Conservation (phyloP, 2,329 filamentous ascomycete species). For the Ceratocystis harringtonii region DNA sequence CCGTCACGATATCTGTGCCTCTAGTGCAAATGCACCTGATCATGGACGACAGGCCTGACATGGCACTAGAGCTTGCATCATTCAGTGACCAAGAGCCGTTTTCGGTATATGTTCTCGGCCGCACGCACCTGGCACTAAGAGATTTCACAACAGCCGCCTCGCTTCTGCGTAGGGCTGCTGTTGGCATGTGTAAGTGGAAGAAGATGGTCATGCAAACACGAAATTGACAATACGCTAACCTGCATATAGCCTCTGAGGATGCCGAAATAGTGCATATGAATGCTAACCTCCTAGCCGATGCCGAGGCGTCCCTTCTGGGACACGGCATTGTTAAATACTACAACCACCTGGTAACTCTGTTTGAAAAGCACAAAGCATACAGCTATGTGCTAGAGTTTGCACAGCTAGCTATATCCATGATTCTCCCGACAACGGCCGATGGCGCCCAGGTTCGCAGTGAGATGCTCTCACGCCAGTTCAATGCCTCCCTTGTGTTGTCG, state of each 20-base stretch:
- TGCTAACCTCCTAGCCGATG: slow-evolving; percentile 4
- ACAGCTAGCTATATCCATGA: slow-evolving; percentile 55
- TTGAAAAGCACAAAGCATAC: slow-evolving; percentile 61
- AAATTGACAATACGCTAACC: background rate
- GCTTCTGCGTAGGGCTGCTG: slow-evolving; percentile 69
- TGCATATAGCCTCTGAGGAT: slow-evolving; percentile 30
- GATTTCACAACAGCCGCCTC: slow-evolving; percentile 59
- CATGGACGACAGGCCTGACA: slow-evolving; percentile 42
- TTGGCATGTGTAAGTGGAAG: slow-evolving; percentile 57
- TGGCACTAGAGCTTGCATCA: slow-evolving; percentile 41
- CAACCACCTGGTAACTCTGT: slow-evolving; percentile 68
- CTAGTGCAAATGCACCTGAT: slow-evolving; percentile 48
- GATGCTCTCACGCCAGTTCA: slow-evolving; percentile 71
- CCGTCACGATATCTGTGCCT: slow-evolving; percentile 47
- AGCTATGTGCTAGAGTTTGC: slow-evolving; percentile 77
- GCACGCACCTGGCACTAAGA: slow-evolving; percentile 57
- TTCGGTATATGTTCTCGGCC: slow-evolving; percentile 71
- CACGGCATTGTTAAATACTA: slow-evolving; percentile 73
- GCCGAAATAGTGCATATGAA: slow-evolving; percentile 30
- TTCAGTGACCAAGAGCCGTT: slow-evolving; percentile 45
- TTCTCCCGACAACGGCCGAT: slow-evolving; percentile 22
- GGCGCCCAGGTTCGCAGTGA: slow-evolving; percentile 36
- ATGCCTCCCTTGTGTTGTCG: slow-evolving; percentile 60
- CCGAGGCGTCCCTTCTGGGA: slow-evolving; percentile 50
- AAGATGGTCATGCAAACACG: background rate